phyloP scores from a whole-genome alignment of 192 early-diverging fungal species.

The Diversispora epigaea region DNA sequence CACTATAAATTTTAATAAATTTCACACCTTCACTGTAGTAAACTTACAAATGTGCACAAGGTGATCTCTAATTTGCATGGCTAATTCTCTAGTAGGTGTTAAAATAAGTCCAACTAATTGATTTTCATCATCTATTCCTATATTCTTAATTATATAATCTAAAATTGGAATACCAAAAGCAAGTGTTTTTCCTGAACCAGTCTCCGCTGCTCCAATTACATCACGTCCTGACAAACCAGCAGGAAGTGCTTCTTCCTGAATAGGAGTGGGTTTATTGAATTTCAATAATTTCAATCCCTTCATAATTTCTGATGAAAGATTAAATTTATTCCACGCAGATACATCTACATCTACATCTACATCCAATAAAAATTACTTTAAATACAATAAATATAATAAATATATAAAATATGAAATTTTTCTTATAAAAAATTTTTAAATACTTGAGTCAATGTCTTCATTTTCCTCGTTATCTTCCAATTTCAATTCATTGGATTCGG shows the following conservation, averaged over 20 bases:
- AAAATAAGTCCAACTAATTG: constrained; percentile 70
- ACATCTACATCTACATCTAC: constrained; percentile 56
- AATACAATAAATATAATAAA: neutral
- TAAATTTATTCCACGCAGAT: constrained; percentile 71
- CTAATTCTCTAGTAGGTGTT: constrained; percentile 93
- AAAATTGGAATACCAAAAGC: constrained; percentile 94
- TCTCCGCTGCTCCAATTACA: constrained; percentile 91
- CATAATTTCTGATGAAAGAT: constrained; percentile 56
- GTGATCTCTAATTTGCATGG: constrained; percentile 90
- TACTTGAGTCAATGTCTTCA: too few relatives aligned
- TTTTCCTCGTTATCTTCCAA: too few relatives aligned
- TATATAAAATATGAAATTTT: constrained; percentile 21
- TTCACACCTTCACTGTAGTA: constrained; percentile 18
- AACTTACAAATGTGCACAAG: constrained; percentile 56
- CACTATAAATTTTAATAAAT: neutral
- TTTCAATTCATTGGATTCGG: too few relatives aligned
- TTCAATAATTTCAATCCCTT: constrained; percentile 69
- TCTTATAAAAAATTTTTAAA: neutral
- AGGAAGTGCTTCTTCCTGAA: constrained; percentile 78
- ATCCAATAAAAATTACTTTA: neutral
- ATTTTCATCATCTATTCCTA: constrained; percentile 25
- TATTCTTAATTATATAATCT: constrained; percentile 60
- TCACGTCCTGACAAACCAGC: constrained; percentile 74
- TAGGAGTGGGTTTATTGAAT: constrained; percentile 81
- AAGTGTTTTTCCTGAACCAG: constrained; percentile 94